Evolutionary conservation across 805 yeast genomes (phyloP), one percentile per base, ranked within the genome.

Genomic region (Priceomyces melissophilus): DNA sequence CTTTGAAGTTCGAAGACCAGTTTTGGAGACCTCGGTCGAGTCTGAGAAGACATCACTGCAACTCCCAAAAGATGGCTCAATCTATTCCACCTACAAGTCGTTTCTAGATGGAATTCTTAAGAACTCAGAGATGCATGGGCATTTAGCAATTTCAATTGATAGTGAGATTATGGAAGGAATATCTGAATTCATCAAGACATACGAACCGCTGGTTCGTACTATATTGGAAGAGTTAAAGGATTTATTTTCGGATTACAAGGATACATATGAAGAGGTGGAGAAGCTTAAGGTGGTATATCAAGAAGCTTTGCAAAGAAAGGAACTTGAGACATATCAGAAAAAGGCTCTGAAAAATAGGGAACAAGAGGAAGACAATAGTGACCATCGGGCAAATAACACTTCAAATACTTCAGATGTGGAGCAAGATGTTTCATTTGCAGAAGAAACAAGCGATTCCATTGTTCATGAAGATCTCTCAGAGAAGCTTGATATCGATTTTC

Each of bases 131-230:
- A 38, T 46, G 2, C 47, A 61, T 33, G 45, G 53, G 17, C 45
- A 40, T 3, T 50, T 65, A 30, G 67, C 73, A 3, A 48, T 63
- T 1, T 52, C 52, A 2, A 63, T 70, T 16, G 75, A 70, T 40
- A 46, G 55, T 13, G 54, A 54, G 16, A 61, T 68, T 2, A 49
- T 69, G 41, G 64, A 60, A 27, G 49, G 53, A 3, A 46, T 69
- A n/a, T 62, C 69, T 11, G 49, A 46, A 5, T 68, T 64, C 44
- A 52, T 69, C 10, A 69, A 69, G 41, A 39, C 40, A 6, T 53
- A 67, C 36, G 74, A 70, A 42, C 69, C 73, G 0, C 58, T 49
- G 32, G 52, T 67, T 8, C 47, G 56, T 8, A 34, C 43, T 3
- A 45, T 51, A 1, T 37, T 67, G 35, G 52, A 52, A 2, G 51